These are phyloP conservation scores for Aquilaria malaccensis DNA, from an alignment of 345 rosid species.

Conservation along the genomic window DNA sequence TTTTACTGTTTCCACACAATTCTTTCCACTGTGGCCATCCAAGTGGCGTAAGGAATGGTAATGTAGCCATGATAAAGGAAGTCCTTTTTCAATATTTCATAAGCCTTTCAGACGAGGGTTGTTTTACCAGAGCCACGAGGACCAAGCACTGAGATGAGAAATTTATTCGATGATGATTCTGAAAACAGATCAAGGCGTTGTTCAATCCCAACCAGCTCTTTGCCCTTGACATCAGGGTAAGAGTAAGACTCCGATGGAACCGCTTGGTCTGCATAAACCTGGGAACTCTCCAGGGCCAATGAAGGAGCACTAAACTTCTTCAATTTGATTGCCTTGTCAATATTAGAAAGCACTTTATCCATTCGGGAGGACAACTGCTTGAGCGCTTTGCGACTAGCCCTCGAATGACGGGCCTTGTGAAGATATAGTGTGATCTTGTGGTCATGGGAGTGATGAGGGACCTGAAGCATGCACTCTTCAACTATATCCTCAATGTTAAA, in stretches of 20 bases:
- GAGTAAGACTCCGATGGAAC: too few species aligned
- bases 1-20: neutral
- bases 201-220: slow-evolving; percentile 22
- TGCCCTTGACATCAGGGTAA: slow-evolving; percentile 5
- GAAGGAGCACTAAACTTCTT: too few species aligned
- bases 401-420: too few species aligned
- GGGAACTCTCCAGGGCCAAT: too few species aligned
- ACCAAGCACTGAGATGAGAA: slow-evolving; percentile 23
- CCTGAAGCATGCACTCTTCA: too few species aligned
- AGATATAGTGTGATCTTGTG: too few species aligned
- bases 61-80: slow-evolving; percentile 21
- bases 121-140: slow-evolving; percentile 38
- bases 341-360: too few species aligned
- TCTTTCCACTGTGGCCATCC: slow-evolving; percentile 13
- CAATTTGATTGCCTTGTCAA: too few species aligned
- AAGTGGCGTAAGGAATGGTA: neutral
- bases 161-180: neutral
- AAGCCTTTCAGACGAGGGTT: slow-evolving; percentile 25
- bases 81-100: slow-evolving; percentile 16
- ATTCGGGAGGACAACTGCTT: neutral
- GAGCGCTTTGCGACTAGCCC: neutral
- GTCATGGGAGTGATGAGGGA: too few species aligned
- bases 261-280: too few species aligned
- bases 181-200: slow-evolving; percentile 3
- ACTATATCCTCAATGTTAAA: neutral